phyloP scores from a whole-genome alignment of 345 rosid genomes.

The Nephelium lappaceum region DNA sequence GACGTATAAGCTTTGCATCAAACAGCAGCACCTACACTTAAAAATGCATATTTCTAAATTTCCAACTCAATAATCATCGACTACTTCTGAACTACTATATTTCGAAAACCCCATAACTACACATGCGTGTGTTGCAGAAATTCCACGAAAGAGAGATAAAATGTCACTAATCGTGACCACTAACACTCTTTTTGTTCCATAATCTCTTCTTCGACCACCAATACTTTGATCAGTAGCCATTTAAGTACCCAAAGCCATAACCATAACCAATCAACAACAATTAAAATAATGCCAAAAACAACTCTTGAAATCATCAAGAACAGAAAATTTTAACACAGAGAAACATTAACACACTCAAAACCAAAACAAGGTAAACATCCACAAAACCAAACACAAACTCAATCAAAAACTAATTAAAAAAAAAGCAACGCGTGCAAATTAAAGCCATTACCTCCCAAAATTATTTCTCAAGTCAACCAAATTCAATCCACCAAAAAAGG shows the following conservation, averaged over 20 bases:
- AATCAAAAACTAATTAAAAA: not conserved
- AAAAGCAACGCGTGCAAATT: not conserved
- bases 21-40: slow-evolving; percentile 8
- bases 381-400: not conserved
- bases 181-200: not conserved
- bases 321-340: not conserved
- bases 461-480: not conserved
- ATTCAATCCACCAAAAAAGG: slow-evolving; percentile 13
- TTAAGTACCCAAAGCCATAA: not conserved
- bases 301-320: not conserved
- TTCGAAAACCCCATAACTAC: not conserved
- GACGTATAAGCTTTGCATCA: not conserved
- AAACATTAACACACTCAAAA: not conserved
- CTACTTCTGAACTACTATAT: not conserved
- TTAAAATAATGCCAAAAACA: not conserved
- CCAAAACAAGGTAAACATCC: not conserved
- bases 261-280: not conserved
- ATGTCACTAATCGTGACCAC: not conserved
- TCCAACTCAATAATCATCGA: not conserved
- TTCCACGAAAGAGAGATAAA: not conserved
- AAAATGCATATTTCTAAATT: not conserved
- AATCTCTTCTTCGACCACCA: not conserved
- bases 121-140: not conserved
- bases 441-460: slow-evolving; percentile 13
- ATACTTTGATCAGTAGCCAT: not conserved